Evolutionary conservation across 2,329 filamentous ascomycete genomes (phyloP).

Genomic region (Elsinoe ampelina): DNA sequence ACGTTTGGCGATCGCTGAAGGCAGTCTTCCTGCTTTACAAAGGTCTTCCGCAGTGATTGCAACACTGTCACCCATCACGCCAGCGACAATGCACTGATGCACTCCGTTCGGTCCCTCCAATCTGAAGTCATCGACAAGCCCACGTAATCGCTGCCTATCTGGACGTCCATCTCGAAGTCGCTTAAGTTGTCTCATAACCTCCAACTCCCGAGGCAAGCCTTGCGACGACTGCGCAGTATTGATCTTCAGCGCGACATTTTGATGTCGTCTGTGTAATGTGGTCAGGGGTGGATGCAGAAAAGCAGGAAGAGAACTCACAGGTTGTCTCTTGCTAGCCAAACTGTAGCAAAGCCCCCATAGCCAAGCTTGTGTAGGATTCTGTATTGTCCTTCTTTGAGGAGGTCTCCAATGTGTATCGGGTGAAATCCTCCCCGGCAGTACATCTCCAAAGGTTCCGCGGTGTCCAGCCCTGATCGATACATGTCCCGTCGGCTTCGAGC

Average conservation of each 20-base stretch:
- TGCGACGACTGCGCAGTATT: background rate
- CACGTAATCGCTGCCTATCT: background rate
- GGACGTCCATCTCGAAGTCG: background rate
- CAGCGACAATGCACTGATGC: constrained; percentile 18
- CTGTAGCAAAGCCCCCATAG: constrained; percentile 29
- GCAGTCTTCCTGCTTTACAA: background rate
- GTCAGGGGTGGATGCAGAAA: background rate
- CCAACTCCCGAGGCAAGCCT: background rate
- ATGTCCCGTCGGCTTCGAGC: background rate
- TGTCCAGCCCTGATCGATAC: background rate
- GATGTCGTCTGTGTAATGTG: background rate
- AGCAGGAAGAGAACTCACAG: background rate
- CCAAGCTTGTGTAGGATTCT: constrained; percentile 31
- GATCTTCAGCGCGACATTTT: background rate
- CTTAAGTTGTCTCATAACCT: background rate
- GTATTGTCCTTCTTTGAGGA: constrained; percentile 25
- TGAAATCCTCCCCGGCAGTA: constrained; percentile 27
- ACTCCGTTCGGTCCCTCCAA: constrained; percentile 17
- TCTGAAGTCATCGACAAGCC: constrained; percentile 17
- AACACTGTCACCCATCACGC: constrained; percentile 17
- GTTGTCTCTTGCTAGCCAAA: constrained; percentile 30
- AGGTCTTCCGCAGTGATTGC: background rate
- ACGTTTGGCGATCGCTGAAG: constrained; percentile 12
- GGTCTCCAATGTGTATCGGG: constrained; percentile 26
- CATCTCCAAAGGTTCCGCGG: constrained; percentile 4